These are phyloP conservation scores for Plasmodiophora brassicae DNA, from an alignment of 208 protist species.

Conservation along the genomic window DNA sequence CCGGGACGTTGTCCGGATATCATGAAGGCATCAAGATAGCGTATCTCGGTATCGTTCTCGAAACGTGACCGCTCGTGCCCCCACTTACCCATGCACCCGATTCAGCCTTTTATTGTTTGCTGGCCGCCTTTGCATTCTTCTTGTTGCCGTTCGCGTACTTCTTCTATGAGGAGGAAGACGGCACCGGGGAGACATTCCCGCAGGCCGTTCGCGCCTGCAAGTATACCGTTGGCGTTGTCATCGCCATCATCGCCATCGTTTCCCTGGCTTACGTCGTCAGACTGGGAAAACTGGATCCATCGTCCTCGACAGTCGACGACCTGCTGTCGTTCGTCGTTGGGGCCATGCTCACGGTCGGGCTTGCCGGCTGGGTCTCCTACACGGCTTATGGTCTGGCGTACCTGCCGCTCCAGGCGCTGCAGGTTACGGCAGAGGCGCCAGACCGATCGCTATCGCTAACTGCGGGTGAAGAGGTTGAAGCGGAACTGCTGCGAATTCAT, in stretches of 20 bases:
- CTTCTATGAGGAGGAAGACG: constrained; percentile 13
- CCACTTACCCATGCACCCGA: neutral
- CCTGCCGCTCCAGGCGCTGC: neutral
- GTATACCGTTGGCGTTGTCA: neutral
- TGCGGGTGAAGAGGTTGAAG: too few relatives aligned
- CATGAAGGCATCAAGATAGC: neutral
- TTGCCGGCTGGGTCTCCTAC: neutral
- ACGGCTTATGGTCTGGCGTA: constrained; percentile 9
- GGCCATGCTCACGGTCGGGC: neutral
- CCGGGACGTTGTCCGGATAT: neutral
- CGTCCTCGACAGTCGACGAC: neutral
- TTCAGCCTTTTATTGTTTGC: neutral
- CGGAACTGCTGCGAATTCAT: neutral
- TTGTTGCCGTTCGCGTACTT: constrained; percentile 17
- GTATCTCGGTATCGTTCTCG: neutral
- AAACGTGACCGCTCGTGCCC: neutral
- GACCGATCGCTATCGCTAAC: too few relatives aligned
- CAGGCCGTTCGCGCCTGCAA: neutral
- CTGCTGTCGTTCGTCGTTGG: neutral
- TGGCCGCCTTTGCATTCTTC: neutral
- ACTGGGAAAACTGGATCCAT: neutral
- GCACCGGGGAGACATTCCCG: neutral
- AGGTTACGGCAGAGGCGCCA: too few relatives aligned
- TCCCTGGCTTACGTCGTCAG: neutral
- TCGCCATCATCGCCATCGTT: neutral